Evolutionary conservation across 2,329 filamentous ascomycete genomes (phyloP).

Genomic region (Ophiocordyceps polyrhachis-furcata): DNA sequence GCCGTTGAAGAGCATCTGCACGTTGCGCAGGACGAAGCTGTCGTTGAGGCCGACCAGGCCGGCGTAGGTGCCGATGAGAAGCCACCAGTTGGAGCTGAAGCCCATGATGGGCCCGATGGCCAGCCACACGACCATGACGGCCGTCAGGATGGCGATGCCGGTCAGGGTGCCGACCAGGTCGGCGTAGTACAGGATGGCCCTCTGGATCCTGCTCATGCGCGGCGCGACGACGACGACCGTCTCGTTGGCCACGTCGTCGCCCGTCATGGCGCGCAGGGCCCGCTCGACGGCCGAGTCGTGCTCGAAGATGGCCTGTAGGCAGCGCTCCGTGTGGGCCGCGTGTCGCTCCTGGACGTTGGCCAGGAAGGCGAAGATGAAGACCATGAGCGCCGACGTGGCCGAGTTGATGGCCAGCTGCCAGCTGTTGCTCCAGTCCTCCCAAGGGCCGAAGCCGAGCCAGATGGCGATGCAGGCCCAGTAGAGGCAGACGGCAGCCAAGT

Average conservation of each 20-base stretch:
- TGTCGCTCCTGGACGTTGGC: slow-evolving; percentile 20
- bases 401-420: slow-evolving; percentile 25
- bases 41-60: slow-evolving; percentile 25
- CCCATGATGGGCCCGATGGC: slow-evolving; percentile 18
- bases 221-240: slow-evolving; percentile 14
- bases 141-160: slow-evolving; percentile 18
- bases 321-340: slow-evolving; percentile 12
- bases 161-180: slow-evolving; percentile 22
- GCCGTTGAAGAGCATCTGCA: slow-evolving; percentile 13
- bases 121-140: slow-evolving; percentile 18
- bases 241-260: slow-evolving; percentile 14
- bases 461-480: slow-evolving; percentile 17
- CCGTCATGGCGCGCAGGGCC: slow-evolving; percentile 14
- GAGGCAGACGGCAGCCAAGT: slow-evolving; percentile 11
- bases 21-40: slow-evolving; percentile 24
- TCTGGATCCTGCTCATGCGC: slow-evolving; percentile 14
- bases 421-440: slow-evolving; percentile 11
- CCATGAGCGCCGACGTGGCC: slow-evolving; percentile 17
- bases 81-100: slow-evolving; percentile 25
- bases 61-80: slow-evolving; percentile 27
- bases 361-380: slow-evolving; percentile 22
- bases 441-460: slow-evolving; percentile 15
- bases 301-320: slow-evolving; percentile 14
- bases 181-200: slow-evolving; percentile 21
- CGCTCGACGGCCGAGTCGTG: slow-evolving; percentile 16